Base-by-base conservation (phyloP, 805 yeast species). In the Yarrowia porcina region DNA sequence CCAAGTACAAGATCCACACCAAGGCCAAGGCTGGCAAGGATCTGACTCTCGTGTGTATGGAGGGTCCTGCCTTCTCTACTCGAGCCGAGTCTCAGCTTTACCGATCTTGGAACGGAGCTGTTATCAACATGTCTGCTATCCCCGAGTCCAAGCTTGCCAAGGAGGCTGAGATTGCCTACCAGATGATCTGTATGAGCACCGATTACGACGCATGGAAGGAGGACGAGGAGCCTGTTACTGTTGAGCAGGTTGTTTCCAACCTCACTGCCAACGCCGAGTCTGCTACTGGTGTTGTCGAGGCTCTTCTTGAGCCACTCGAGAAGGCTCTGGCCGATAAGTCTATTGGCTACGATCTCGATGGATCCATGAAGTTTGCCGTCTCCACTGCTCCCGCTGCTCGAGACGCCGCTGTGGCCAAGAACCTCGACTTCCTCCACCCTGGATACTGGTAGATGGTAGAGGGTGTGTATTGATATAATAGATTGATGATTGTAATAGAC, bases 141-240 rank as follows among this genome's bases (percentile, higher is more conserved):
- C 99, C 99, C n/a, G 99, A 94, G 78, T 87, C 96, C 39, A 94
- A 94, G 74, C 82, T 94, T 67, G 99, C 99, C 3, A 84, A 96
- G 72, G 99, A 94, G 77, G 97, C 98, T 47, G 99, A 94, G 76
- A 87, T 94, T 67, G 82, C 96, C 28, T 94, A 94, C 77, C 98
- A 93, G 76, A 94, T 94, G 97, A 83, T 94, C 67, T 94, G 99
- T 77, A 94, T 94, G 99, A 87, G 96, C 1, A 94, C 99, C 3
- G 99, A 94, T 75, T 94, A 94, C 76, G 99, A 94, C 73, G 96
- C 99, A 23, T 94, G 99, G 99, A 89, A 91, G 72, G 96, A 88
- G 70, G 84, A 83, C 61, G 98, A 87, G 72, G 97, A 93, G 71
- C 93, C 98, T 2, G 99, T 94, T 52, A 92, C 98, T 9, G 98